phyloP scores from a whole-genome alignment of 495 filamentous ascomycete species.

The Talaromyces borbonicus region DNA sequence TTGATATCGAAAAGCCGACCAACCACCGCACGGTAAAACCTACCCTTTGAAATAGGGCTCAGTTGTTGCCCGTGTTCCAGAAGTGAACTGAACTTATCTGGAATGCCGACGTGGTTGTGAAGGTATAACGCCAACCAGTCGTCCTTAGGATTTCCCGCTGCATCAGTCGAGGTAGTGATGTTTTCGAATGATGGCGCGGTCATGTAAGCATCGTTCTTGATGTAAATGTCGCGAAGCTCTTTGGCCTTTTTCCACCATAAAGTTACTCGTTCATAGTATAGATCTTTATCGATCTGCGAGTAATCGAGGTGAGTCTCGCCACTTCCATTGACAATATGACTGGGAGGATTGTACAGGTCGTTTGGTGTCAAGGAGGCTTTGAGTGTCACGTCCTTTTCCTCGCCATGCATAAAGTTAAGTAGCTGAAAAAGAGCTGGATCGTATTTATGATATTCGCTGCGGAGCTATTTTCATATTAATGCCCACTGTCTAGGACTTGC shows the following conservation, averaged over 20 bases:
- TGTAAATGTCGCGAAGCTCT: neutral
- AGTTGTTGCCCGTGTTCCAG: neutral
- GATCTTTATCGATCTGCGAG: neutral
- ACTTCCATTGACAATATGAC: neutral
- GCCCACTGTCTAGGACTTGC: neutral
- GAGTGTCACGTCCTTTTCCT: neutral
- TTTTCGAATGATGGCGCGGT: neutral
- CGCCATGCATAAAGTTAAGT: neutral
- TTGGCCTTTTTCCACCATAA: neutral
- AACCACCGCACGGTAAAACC: neutral
- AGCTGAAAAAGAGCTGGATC: neutral
- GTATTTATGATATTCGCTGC: neutral
- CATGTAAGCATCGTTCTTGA: neutral
- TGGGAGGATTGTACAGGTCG: neutral
- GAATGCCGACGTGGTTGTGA: neutral
- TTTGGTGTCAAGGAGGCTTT: neutral
- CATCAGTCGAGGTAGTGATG: neutral
- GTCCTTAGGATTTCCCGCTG: too few relatives aligned
- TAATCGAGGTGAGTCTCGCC: neutral
- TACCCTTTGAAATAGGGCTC: neutral
- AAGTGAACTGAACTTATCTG: neutral
- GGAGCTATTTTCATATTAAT: neutral
- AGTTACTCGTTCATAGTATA: neutral
- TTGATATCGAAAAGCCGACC: neutral
- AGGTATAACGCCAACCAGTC: neutral